Evolutionary conservation across 148 eudicot species (phyloP).

Genomic region (Cornus suecica): DNA sequence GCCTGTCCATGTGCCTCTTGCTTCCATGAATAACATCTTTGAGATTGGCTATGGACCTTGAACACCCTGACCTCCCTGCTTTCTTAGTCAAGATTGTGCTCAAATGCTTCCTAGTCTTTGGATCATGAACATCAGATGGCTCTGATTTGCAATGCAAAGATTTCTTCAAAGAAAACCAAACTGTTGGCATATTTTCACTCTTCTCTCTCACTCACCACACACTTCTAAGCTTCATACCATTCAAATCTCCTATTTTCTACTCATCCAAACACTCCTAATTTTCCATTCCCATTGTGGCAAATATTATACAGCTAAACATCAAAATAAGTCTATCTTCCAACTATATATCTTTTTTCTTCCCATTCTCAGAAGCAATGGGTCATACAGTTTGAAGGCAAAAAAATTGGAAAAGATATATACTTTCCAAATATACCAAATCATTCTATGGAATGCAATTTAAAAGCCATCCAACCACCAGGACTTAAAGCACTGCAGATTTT

Average conservation of each 20-base stretch:
- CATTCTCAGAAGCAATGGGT: not conserved
- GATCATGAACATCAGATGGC: slow-evolving; percentile 84
- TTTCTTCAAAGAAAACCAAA: slow-evolving; percentile 84
- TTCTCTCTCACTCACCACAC: not conserved
- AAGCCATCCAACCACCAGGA: not conserved
- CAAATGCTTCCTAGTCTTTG: slow-evolving; percentile 49
- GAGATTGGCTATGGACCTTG: slow-evolving; percentile 91
- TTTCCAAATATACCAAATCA: not conserved
- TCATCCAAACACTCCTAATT: not conserved
- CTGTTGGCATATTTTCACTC: slow-evolving; percentile 57
- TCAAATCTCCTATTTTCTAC: slow-evolving; percentile 1
- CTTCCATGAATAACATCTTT: slow-evolving; percentile 96
- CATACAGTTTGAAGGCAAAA: not conserved
- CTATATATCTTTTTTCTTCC: not conserved
- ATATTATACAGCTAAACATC: not conserved
- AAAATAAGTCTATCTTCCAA: not conserved
- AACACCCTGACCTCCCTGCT: slow-evolving; percentile 80
- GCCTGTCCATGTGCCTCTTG: slow-evolving; percentile 75
- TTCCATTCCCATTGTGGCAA: slow-evolving; percentile 10
- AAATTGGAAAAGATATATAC: slow-evolving; percentile 1
- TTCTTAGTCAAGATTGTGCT: slow-evolving; percentile 58
- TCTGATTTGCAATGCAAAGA: slow-evolving; percentile 87
- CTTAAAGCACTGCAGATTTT: not conserved
- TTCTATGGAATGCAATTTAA: not conserved
- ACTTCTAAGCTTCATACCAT: not conserved